These are phyloP conservation scores for Noccaea caerulescens DNA, from an alignment of 345 rosid species.

Conservation along the genomic window DNA sequence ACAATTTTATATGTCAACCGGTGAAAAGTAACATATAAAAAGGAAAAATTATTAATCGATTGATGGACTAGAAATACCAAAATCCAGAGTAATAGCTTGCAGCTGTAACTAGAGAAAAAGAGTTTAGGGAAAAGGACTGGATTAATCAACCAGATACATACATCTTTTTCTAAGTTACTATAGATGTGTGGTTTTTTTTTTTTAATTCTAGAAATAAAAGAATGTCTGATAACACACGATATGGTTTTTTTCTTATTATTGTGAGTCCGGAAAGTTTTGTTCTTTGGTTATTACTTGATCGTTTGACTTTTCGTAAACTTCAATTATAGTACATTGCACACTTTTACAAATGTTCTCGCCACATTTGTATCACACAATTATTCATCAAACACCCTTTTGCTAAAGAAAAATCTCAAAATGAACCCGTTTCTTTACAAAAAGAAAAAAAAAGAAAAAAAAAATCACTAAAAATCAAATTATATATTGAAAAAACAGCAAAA, in stretches of 20 bases:
- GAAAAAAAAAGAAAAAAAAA: slow-evolving; percentile 11
- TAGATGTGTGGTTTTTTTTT: no score
- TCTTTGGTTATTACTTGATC: neutral
- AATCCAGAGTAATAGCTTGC: no score
- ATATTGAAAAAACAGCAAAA: neutral
- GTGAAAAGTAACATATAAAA: neutral
- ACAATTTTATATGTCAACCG: neutral
- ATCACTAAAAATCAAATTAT: slow-evolving; percentile 19
- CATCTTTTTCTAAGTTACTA: no score
- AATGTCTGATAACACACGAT: neutral
- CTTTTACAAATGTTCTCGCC: neutral
- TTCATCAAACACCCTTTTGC: slow-evolving; percentile 16
- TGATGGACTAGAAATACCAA: no score
- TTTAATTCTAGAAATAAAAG: no score
- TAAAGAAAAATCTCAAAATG: slow-evolving; percentile 5
- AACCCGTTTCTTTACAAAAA: slow-evolving; percentile 27
- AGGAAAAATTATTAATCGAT: neutral
- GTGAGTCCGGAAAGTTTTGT: neutral
- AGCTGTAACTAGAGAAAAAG: no score
- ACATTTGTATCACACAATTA: slow-evolving; percentile 33
- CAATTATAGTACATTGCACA: no score
- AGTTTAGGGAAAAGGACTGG: no score
- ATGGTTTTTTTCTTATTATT: neutral
- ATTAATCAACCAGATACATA: no score
- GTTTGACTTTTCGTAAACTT: no score